Percentiles rank a stretch among this genome's conserved stretches.
These are phyloP conservation scores for Rhododendron ovatum DNA, from an alignment of 148 eudicot species.

Conservation along the genomic window DNA sequence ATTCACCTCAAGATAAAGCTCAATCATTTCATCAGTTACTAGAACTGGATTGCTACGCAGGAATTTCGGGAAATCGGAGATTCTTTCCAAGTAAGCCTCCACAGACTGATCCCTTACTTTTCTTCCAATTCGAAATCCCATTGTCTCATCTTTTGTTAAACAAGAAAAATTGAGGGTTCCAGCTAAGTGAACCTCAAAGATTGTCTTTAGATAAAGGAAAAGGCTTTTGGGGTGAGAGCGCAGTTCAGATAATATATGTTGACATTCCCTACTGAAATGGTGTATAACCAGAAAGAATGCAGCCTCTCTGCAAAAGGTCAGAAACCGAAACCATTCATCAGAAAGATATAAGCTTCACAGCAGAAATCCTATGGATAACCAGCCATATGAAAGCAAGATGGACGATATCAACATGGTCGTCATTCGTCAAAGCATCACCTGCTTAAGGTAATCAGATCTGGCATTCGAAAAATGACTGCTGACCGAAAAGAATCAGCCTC, in stretches of 20 bases:
- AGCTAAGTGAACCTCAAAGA: conserved; percentile 73
- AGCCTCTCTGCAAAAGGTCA: conserved; percentile 56
- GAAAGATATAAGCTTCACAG: conserved; percentile 1
- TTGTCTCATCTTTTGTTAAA: conserved; percentile 29
- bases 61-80: conserved; percentile 53
- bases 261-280: conserved; percentile 50
- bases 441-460: conserved; percentile 60
- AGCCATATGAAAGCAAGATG: conserved; percentile 3
- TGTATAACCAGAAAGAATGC: conserved; percentile 57
- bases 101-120: conserved; percentile 39
- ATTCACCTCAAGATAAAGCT: conserved; percentile 81
- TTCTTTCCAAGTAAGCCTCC: conserved; percentile 49
- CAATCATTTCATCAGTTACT: conserved; percentile 72
- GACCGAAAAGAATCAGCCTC: conserved; percentile 50
- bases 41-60: conserved; percentile 59
- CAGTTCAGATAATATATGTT: conserved; percentile 50
- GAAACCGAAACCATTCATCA: conserved; percentile 1
- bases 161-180: conserved; percentile 59
- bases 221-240: conserved; percentile 69
- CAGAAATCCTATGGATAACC: not conserved
- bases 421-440: conserved; percentile 42
- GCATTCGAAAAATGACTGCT: conserved; percentile 67
- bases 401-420: not conserved
- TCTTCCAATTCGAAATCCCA: conserved; percentile 32
- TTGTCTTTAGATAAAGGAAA: conserved; percentile 84